Base-by-base conservation (phyloP, 257 asterid species). In the Solanum rostratum region DNA sequence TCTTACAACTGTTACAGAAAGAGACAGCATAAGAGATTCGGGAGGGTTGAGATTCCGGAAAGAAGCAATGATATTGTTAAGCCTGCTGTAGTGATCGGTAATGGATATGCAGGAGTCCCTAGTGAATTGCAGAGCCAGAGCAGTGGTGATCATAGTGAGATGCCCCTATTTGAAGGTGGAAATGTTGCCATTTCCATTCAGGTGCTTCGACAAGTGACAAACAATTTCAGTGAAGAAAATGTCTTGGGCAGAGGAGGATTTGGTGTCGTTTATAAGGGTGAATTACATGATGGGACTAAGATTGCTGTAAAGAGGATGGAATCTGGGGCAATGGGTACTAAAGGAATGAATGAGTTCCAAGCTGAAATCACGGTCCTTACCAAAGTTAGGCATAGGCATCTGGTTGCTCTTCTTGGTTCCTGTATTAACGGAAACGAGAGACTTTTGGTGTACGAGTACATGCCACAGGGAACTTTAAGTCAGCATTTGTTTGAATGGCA, bases 291-390 rank as follows among this genome's bases (percentile, higher is more conserved):
- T 70, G 99, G 99, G 29, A 95, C 98, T 30, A 92, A 92, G 81
- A 94, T 95, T 83, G 99, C 99, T 16, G 99, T 95, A 78, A 95
- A 95, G 91, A 91, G 99, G 86, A 95, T 95, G 99, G 98, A 95
- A 86, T 90, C 99, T 1, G 95, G 95, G 7, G 89, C 91, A 5
- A 91, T 95, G 97, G 97, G 99, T 13, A 91, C 95, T 7, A 95
- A 94, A 88, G 99, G 99, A 18, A 88, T 94, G 97, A 93, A 87
- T 1, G 99, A 95, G 88, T 95, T 95, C 87, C 98, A 94, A 87
- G 95, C 99, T 3, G 99, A 95, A 85, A 95, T 95, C 3, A 97
- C 93, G 4, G 98, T 95, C 22, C 98, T 95, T 41, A 93, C 99
- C 14, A 95, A 95, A 88, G 99, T 95, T 82, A 87, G 99, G 86